Conservation (phyloP, 352 stramenopile species). For the Pythium utonaiense region DNA sequence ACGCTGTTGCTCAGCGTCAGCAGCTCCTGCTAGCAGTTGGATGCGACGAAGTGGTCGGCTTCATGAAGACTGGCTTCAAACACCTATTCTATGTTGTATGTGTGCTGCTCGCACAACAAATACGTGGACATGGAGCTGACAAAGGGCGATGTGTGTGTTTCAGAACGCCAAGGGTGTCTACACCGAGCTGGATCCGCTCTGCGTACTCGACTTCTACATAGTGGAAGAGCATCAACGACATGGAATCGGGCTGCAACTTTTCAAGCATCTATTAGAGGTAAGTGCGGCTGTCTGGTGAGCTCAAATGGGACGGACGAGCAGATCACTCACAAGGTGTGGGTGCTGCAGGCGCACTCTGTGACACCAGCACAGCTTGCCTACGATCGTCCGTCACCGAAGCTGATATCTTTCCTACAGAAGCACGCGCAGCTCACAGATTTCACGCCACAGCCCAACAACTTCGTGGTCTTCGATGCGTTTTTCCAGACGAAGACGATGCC, state of each 20-base stretch:
- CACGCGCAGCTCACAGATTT: slow-evolving; percentile 46
- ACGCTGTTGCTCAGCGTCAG: slow-evolving; percentile 32
- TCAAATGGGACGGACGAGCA: too few species aligned
- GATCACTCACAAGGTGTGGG: too few species aligned
- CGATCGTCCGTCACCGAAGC: slow-evolving; percentile 76
- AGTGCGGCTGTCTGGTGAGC: too few species aligned
- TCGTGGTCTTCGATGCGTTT: slow-evolving; percentile 79
- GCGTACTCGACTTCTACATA: slow-evolving; percentile 82
- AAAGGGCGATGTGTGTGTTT: not conserved
- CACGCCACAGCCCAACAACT: slow-evolving; percentile 78
- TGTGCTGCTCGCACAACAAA: too few species aligned
- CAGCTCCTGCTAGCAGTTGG: slow-evolving; percentile 37
- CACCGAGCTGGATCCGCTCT: slow-evolving; percentile 68
- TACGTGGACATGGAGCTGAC: too few species aligned
- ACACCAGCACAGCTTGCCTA: slow-evolving; percentile 46
- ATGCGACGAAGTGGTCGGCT: slow-evolving; percentile 31
- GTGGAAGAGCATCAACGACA: slow-evolving; percentile 45
- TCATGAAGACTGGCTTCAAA: slow-evolving; percentile 61
- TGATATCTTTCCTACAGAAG: slow-evolving; percentile 76
- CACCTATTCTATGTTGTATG: slow-evolving; percentile 80
- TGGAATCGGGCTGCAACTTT: slow-evolving; percentile 59
- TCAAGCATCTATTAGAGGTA: slow-evolving; percentile 54
- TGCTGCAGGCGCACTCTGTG: slow-evolving; percentile 3
- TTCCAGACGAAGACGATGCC: slow-evolving; percentile 25
- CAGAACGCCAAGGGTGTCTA: slow-evolving; percentile 59